Evolutionary conservation across 1,284 basidiomycete genomes (phyloP).

Genomic region (Leccinum pallidistipes): DNA sequence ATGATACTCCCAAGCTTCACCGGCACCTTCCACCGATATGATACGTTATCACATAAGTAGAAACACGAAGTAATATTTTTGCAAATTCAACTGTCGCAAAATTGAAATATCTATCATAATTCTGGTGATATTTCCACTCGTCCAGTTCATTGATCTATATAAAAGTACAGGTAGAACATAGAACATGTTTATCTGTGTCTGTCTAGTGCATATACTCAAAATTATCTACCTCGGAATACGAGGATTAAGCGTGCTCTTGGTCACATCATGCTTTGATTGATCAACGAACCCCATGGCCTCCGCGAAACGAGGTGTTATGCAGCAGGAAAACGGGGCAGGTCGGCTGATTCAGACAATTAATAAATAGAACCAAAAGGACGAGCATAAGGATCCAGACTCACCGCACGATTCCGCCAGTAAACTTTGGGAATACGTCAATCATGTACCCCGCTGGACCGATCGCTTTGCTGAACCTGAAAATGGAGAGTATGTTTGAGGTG

Average conservation of each 20-base stretch:
- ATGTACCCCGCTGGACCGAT: slow-evolving; percentile 27
- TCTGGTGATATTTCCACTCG: background rate
- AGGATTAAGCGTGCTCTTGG: background rate
- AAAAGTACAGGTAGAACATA: background rate
- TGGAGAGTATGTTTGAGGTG: slow-evolving; percentile 14
- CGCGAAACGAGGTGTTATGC: slow-evolving; percentile 24
- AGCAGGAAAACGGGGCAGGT: slow-evolving; percentile 22
- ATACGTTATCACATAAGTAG: no score
- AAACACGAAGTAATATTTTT: no score
- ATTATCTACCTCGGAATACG: background rate
- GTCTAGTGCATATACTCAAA: background rate
- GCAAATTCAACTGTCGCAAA: background rate
- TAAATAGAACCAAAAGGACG: background rate
- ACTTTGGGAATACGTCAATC: slow-evolving; percentile 25
- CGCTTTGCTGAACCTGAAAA: slow-evolving; percentile 25
- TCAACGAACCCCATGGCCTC: slow-evolving; percentile 1
- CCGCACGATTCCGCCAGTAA: slow-evolving; percentile 16
- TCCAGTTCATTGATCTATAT: background rate
- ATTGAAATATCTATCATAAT: background rate
- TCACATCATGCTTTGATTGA: slow-evolving; percentile 1
- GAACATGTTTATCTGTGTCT: background rate
- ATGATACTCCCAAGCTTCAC: no score
- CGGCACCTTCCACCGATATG: no score
- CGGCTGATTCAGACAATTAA: slow-evolving; percentile 9
- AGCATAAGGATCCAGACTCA: slow-evolving; percentile 10